Evolutionary conservation across 2,329 filamentous ascomycete genomes (phyloP).

Genomic region (Apiospora phragmitis): DNA sequence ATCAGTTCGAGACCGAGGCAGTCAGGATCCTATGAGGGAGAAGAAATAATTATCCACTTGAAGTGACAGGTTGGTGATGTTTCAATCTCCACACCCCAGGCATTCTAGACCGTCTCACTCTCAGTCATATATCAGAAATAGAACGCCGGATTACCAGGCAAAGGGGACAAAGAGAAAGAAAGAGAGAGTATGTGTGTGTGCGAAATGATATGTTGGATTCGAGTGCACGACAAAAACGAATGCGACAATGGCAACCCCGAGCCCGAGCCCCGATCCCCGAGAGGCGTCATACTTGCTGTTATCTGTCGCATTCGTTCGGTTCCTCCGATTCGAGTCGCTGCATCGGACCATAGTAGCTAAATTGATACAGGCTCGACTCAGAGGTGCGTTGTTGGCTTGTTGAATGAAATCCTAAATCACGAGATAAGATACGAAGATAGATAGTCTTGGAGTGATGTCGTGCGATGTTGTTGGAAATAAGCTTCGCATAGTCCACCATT

Average conservation of each 20-base stretch:
- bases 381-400: fast-evolving
- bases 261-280: neutral
- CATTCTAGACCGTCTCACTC: too few relatives aligned
- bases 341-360: neutral
- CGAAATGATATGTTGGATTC: neutral
- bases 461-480: neutral
- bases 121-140: neutral
- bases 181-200: neutral
- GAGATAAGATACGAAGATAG: neutral
- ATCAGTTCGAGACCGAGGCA: too few relatives aligned
- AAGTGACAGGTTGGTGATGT: too few relatives aligned
- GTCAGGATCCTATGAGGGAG: too few relatives aligned
- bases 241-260: neutral
- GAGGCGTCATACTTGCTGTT: neutral
- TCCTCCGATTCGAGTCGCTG: neutral
- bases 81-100: too few relatives aligned
- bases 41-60: too few relatives aligned
- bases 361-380: neutral
- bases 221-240: neutral
- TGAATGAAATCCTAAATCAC: neutral
- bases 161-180: neutral
- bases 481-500: neutral
- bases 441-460: neutral
- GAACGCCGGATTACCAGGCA: neutral
- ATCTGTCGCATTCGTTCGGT: neutral